Evolutionary conservation across 371 early-diverging fungal species (phyloP), one percentile per base, ranked within the genome.

Genomic region (Circinella minor): DNA sequence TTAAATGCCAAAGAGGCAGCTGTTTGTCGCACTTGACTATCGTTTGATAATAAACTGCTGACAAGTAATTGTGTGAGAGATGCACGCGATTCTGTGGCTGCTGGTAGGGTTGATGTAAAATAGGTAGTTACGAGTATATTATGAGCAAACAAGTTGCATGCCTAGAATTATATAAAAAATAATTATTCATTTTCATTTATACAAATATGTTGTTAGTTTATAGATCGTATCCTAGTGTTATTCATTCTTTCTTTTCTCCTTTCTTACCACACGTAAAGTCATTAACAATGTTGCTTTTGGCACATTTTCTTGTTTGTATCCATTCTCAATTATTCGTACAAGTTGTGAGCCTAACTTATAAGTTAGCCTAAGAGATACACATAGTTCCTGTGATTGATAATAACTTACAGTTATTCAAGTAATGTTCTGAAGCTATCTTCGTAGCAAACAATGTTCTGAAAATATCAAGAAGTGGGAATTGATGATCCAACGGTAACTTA

Each of bases 1-100:
- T 94, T 89, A 70, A 88, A 93, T 0, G 89, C 92, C 36, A 93
- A 74, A 1, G 90, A 84, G 0, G 92, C 88, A 0, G 92, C 91
- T 9, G 86, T 81, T 70, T 90, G 89, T 11, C 91, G 82, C 0
- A 92, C 85, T 20, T 81, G 74, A 4, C 72, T 64, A n/a, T 90
- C 88, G 9, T 80, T 39, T 0, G 88, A 83, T 13, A 93, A 73
- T 9, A 93, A 77, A 9, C 85, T 84, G 11, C 84, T 84, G 39
- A 93, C 79, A 13, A 92, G 68, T 0, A 91, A 72, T 20, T 87
- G 87, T 0, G 92, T 92, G 5, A 86, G 74, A 15, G 84, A 69
- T 7, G 81, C 69, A 6, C 92, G 83, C 0, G 57, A 57, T 57
- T 85, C 77, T 6, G 75, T 54, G 1, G 68, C 63, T 11, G 70